Percentiles rank a stretch among this genome's conserved stretches.
Conservation (phyloP, 306 rosid genomes). For the Castanospermum australe region DNA sequence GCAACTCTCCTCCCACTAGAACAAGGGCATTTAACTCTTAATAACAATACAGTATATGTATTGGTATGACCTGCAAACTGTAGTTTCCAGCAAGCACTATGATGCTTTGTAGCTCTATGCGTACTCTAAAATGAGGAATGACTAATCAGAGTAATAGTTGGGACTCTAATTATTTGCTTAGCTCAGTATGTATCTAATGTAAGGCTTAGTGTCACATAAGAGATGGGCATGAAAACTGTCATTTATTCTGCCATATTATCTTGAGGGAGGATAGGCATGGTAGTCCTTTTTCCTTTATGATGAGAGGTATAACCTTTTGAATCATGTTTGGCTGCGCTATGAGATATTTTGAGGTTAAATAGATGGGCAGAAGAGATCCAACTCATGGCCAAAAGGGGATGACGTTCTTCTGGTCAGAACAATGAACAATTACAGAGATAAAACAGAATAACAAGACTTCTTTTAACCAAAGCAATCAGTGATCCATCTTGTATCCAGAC, state of each 20-base stretch:
- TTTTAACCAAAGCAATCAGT: background rate
- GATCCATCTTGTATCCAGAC: background rate
- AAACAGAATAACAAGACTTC: background rate
- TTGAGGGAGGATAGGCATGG: background rate
- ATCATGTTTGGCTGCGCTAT: background rate
- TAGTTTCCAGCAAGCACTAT: background rate
- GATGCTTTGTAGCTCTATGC: background rate
- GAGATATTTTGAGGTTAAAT: background rate
- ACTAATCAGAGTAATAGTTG: background rate
- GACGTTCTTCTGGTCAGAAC: background rate
- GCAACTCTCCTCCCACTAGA: background rate
- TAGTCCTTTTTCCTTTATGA: background rate
- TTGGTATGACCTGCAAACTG: background rate
- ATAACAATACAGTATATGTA: background rate
- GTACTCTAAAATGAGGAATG: constrained; percentile 10
- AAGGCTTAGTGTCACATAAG: background rate
- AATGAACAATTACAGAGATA: background rate
- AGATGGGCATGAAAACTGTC: background rate
- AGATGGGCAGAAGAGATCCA: background rate
- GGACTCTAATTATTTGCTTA: background rate
- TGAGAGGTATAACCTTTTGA: background rate
- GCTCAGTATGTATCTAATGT: background rate
- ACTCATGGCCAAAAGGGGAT: background rate
- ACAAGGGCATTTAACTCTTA: background rate
- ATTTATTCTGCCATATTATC: background rate